These are phyloP conservation scores for Pyrenochaeta sp. DNA, from an alignment of 2,329 filamentous ascomycete genomes.

Conservation along the genomic window DNA sequence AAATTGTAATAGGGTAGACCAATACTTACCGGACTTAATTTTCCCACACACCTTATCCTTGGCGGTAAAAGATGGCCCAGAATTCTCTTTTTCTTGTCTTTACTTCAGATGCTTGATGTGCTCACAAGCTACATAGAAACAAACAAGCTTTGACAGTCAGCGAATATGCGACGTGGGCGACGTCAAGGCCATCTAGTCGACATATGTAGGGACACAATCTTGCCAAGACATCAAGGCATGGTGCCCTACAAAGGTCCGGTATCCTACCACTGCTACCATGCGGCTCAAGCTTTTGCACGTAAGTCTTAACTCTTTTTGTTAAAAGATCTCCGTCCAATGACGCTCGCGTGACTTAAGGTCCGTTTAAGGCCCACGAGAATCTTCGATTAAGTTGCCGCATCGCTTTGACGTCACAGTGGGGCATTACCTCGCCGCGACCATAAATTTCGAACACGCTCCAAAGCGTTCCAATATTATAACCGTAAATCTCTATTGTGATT, in stretches of 20 bases:
- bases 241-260: not conserved
- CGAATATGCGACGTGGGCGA: no score
- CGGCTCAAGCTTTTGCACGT: constrained; percentile 7
- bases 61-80: no score
- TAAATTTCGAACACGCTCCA: constrained; percentile 18
- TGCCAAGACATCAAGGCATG: not conserved
- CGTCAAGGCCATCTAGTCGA: no score
- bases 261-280: not conserved
- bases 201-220: not conserved
- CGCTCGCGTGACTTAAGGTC: constrained; percentile 9
- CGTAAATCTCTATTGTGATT: constrained; percentile 6
- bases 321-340: constrained; percentile 12
- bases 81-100: no score
- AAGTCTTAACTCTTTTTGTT: constrained; percentile 14
- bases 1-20: not conserved
- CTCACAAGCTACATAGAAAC: no score
- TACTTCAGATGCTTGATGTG: no score
- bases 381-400: constrained; percentile 18
- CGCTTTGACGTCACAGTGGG: constrained; percentile 29
- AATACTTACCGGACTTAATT: not conserved
- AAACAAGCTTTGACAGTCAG: no score
- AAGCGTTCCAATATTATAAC: constrained; percentile 5
- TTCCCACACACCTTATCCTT: no score
- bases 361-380: constrained; percentile 9
- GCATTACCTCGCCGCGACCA: constrained; percentile 7